phyloP scores from a whole-genome alignment of 768 basidiomycete genomes.

The Pholiota molesta region DNA sequence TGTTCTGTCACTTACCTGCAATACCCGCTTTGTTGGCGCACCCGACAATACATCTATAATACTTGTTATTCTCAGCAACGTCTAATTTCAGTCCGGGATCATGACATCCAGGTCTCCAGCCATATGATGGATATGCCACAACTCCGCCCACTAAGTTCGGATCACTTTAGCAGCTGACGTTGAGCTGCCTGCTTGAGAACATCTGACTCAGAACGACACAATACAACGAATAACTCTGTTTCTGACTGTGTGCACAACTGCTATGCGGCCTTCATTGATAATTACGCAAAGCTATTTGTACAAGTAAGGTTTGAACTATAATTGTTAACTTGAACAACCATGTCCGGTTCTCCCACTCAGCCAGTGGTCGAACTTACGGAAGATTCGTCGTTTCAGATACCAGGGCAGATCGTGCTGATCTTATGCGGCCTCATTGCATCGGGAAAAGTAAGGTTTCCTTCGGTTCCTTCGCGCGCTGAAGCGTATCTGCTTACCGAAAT shows the following conservation, averaged over 20 bases:
- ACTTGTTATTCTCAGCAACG: constrained; percentile 1
- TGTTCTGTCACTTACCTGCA: neutral
- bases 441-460: constrained; percentile 56
- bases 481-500: constrained; percentile 8
- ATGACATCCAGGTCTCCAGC: neutral
- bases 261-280: neutral
- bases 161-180: constrained; percentile 1
- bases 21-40: neutral
- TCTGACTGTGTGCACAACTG: neutral
- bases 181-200: constrained; percentile 2
- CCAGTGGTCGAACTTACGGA: constrained; percentile 10
- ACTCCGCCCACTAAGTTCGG: neutral
- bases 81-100: neutral
- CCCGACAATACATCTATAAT: constrained; percentile 8
- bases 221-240: constrained; percentile 1
- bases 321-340: constrained; percentile 19
- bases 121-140: neutral
- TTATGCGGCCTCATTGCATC: constrained; percentile 76
- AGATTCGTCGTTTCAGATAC: constrained; percentile 28
- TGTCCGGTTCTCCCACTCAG: constrained; percentile 19
- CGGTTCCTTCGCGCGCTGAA: constrained; percentile 9
- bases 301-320: constrained; percentile 13
- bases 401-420: constrained; percentile 61
- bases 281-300: constrained; percentile 6
- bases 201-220: neutral